Evolutionary conservation across 1,139 yeast genomes (phyloP).

Genomic region (Yamadazyma oceani): DNA sequence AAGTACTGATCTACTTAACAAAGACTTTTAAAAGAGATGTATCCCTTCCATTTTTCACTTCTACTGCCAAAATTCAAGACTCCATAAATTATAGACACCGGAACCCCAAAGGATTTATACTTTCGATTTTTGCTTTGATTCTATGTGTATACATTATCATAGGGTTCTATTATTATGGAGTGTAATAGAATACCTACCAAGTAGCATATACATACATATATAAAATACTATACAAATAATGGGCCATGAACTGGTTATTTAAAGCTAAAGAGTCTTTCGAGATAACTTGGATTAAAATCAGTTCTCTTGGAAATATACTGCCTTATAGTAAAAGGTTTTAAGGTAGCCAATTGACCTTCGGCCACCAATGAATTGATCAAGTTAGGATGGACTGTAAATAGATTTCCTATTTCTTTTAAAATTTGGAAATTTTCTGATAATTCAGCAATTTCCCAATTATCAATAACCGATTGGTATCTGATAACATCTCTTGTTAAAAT

Average conservation of each 20-base stretch:
- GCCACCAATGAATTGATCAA: conserved; percentile 75
- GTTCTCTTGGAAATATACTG: conserved; percentile 71
- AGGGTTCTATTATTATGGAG: conserved; percentile 4
- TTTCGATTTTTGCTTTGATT: neutral
- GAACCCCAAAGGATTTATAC: conserved; percentile 4
- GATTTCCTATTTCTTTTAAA: conserved; percentile 78
- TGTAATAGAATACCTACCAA: neutral
- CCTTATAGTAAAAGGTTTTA: conserved; percentile 66
- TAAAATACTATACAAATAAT: conserved; percentile 2
- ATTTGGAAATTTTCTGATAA: conserved; percentile 70
- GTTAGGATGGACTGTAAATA: conserved; percentile 72
- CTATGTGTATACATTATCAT: conserved; percentile 4
- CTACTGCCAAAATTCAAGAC: conserved; percentile 1
- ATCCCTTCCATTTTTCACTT: conserved; percentile 5
- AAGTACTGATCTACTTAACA: neutral
- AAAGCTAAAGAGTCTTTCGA: conserved; percentile 49
- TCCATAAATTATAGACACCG: conserved; percentile 3
- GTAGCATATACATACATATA: conserved; percentile 3
- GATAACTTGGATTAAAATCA: conserved; percentile 60
- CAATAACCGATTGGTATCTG: conserved; percentile 72
- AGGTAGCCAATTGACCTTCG: conserved; percentile 74
- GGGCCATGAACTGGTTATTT: conserved; percentile 17
- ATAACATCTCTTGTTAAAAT: conserved; percentile 84
- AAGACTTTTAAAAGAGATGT: neutral
- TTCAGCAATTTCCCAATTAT: conserved; percentile 64